phyloP scores from a whole-genome alignment of 1,284 basidiomycete species.

The Cutaneotrichosporon sp. region DNA sequence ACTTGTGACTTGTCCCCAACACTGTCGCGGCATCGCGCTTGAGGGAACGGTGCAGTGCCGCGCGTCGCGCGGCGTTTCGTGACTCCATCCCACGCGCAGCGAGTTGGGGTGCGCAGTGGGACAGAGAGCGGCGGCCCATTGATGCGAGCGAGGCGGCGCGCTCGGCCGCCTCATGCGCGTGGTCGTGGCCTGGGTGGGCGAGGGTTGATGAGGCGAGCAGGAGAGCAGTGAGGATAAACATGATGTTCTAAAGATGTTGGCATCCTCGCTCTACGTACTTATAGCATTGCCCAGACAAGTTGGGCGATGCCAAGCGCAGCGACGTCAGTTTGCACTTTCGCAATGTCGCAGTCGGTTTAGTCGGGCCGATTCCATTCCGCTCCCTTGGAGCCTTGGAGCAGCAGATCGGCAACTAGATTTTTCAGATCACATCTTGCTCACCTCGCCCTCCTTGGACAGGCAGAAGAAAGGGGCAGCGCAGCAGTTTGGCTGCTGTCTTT shows the following conservation, averaged over 20 bases:
- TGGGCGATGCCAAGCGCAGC: neutral
- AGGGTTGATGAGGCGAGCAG: constrained; percentile 4
- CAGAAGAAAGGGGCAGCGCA: too few relatives aligned
- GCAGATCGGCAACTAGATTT: too few relatives aligned
- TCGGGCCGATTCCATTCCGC: too few relatives aligned
- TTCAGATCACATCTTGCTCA: too few relatives aligned
- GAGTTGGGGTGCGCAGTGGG: constrained; percentile 18
- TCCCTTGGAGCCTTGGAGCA: too few relatives aligned
- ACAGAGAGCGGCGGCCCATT: constrained; percentile 17
- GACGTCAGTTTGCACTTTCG: too few relatives aligned
- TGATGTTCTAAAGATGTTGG: constrained; percentile 48
- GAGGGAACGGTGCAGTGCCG: neutral
- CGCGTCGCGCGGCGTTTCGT: constrained; percentile 16
- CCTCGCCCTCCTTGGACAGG: too few relatives aligned
- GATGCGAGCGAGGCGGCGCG: constrained; percentile 11
- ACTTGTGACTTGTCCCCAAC: constrained; percentile 15
- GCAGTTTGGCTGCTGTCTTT: too few relatives aligned
- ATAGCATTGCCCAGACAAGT: neutral
- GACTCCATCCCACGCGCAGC: constrained; percentile 15
- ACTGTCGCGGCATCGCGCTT: constrained; percentile 13
- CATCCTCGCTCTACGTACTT: neutral
- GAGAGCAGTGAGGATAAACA: constrained; percentile 60
- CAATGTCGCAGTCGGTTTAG: too few relatives aligned
- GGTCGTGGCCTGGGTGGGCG: constrained; percentile 27
- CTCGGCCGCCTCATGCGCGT: constrained; percentile 15